These are phyloP conservation scores for Dactylellina leptospora DNA, from an alignment of 2,329 filamentous ascomycete genomes.

Conservation along the genomic window DNA sequence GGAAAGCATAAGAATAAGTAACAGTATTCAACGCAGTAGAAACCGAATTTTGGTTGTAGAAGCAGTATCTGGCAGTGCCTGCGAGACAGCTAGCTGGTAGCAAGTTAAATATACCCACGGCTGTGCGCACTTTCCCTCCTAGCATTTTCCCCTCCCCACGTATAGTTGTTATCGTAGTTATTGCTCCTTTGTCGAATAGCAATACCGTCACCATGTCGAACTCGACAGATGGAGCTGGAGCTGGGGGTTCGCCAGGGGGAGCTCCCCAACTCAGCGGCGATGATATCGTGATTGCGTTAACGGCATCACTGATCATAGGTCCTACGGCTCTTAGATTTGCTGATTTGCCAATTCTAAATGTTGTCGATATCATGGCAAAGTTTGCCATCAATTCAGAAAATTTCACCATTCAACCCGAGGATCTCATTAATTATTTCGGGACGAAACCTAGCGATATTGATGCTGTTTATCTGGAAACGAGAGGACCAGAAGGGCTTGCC, in stretches of 20 bases:
- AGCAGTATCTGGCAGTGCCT: conserved; percentile 1
- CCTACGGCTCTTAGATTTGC: not conserved
- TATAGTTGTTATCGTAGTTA: not conserved
- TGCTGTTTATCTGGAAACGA: not conserved
- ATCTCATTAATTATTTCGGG: conserved; percentile 13
- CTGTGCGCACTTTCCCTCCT: not conserved
- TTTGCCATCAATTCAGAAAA: not conserved
- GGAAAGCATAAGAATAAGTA: not conserved
- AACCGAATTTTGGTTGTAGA: not conserved
- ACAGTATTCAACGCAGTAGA: not conserved
- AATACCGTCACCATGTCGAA: not conserved
- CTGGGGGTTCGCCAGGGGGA: not conserved
- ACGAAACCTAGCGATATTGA: conserved; percentile 4
- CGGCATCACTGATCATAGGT: not conserved
- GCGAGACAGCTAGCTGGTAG: not conserved
- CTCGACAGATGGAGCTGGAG: not conserved
- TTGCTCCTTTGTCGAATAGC: not conserved
- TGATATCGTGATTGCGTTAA: not conserved
- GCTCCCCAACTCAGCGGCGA: not conserved
- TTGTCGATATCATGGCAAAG: not conserved
- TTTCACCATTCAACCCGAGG: not conserved
- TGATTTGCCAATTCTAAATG: not conserved
- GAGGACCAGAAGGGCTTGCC: not conserved
- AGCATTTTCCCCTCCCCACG: not conserved
- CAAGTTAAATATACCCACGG: conserved; percentile 4